Conservation (phyloP, 2,329 filamentous ascomycete genomes). For the Cytospora paraplurivora region DNA sequence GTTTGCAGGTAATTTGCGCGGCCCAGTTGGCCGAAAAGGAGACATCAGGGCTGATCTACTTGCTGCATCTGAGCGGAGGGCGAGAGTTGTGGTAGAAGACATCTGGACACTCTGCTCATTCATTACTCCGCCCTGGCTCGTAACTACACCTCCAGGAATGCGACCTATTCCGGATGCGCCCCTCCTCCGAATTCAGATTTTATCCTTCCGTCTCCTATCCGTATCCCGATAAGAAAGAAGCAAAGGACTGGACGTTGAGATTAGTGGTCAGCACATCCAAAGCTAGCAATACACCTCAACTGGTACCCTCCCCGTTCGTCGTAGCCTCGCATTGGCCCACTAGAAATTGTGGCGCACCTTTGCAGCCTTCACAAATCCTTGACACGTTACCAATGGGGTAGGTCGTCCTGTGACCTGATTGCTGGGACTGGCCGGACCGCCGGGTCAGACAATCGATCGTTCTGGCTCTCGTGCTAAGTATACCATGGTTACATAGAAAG, state of each 20-base stretch:
- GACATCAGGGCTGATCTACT: background rate
- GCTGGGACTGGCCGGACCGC: background rate
- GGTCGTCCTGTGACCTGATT: background rate
- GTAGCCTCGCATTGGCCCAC: conserved; percentile 1
- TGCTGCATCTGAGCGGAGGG: background rate
- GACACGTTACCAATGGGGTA: background rate
- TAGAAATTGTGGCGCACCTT: background rate
- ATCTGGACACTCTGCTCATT: background rate
- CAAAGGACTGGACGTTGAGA: background rate
- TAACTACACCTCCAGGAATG: background rate
- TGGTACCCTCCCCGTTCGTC: background rate
- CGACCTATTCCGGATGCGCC: background rate
- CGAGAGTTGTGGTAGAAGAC: background rate
- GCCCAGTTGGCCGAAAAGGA: background rate
- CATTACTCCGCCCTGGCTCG: background rate
- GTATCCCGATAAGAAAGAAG: background rate
- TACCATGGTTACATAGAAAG: background rate
- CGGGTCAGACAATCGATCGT: background rate
- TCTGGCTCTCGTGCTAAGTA: background rate
- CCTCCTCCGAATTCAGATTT: background rate
- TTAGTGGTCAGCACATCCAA: background rate
- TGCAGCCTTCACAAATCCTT: background rate
- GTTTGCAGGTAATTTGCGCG: background rate
- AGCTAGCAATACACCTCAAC: background rate
- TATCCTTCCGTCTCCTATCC: background rate